These are phyloP conservation scores for Isatis tinctoria DNA, from an alignment of 345 rosid genomes.

Conservation along the genomic window DNA sequence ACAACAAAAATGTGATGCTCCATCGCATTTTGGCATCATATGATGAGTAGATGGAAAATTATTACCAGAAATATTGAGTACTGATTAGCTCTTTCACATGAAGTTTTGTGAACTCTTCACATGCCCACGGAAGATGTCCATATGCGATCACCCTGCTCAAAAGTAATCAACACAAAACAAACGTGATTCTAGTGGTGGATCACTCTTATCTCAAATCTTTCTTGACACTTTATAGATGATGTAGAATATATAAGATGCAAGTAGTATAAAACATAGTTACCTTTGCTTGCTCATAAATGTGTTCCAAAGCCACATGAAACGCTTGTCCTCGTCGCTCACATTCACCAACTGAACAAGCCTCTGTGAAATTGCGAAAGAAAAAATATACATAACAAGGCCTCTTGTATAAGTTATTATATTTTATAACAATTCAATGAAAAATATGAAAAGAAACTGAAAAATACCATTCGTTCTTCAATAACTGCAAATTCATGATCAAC, in stretches of 20 bases:
- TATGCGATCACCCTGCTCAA: slow-evolving; percentile 70
- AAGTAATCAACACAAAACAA: neutral
- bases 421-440: neutral
- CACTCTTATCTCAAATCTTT: neutral
- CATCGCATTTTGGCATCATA: neutral
- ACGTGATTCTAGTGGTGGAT: neutral
- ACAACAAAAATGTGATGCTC: neutral
- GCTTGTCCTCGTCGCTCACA: slow-evolving; percentile 70
- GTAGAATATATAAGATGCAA: neutral
- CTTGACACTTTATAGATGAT: neutral
- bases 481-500: slow-evolving; percentile 63
- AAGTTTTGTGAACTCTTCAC: slow-evolving; percentile 68
- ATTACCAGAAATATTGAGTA: slow-evolving; percentile 55
- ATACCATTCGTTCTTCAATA: slow-evolving; percentile 78
- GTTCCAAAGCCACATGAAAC: slow-evolving; percentile 85
- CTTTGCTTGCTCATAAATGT: slow-evolving; percentile 70
- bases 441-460: neutral
- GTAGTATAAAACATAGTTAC: slow-evolving; percentile 16
- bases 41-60: neutral
- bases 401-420: neutral
- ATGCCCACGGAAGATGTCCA: slow-evolving; percentile 85
- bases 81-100: slow-evolving; percentile 47
- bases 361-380: slow-evolving; percentile 33
- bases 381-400: neutral
- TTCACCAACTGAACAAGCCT: slow-evolving; percentile 67